Percentiles rank a stretch among this genome's conserved stretches.
These are phyloP conservation scores for Trypanosomatidae sp. DNA, from an alignment of 208 protist genomes.

Conservation along the genomic window DNA sequence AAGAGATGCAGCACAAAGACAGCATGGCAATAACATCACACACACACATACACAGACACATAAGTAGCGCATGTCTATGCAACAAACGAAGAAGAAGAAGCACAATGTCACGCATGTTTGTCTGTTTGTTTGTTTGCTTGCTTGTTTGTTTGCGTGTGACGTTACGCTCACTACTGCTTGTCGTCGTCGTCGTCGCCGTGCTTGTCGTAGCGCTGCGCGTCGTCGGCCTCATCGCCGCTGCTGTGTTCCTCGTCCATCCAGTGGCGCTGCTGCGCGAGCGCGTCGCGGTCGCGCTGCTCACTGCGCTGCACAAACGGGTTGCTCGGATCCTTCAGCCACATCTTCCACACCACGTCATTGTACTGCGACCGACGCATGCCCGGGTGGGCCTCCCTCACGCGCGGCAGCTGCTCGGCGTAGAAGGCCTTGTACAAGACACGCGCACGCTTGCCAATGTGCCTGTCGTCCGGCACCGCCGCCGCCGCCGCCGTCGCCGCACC, in stretches of 20 bases:
- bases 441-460: slow-evolving; percentile 78
- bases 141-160: neutral
- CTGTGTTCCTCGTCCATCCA: slow-evolving; percentile 48
- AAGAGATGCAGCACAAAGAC: neutral
- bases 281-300: slow-evolving; percentile 36
- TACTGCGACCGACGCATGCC: slow-evolving; percentile 76
- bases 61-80: too few relatives aligned
- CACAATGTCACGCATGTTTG: too few relatives aligned
- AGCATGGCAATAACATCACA: slow-evolving; percentile 1
- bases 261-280: slow-evolving; percentile 49
- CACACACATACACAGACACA: neutral
- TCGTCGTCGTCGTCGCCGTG: slow-evolving; percentile 2
- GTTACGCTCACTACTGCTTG: neutral
- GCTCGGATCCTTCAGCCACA: slow-evolving; percentile 68
- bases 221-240: neutral
- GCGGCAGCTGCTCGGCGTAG: slow-evolving; percentile 44
- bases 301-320: slow-evolving; percentile 83
- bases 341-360: slow-evolving; percentile 80
- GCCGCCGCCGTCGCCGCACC: neutral
- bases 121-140: neutral
- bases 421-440: slow-evolving; percentile 72
- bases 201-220: slow-evolving; percentile 4
- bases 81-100: neutral
- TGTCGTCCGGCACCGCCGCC: slow-evolving; percentile 29
- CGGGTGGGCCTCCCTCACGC: slow-evolving; percentile 59